A percentile compares a stretch with the other conserved stretches of the same genome.
Conservation (phyloP, 805 yeast genomes). For the Danielia oregonensis region DNA sequence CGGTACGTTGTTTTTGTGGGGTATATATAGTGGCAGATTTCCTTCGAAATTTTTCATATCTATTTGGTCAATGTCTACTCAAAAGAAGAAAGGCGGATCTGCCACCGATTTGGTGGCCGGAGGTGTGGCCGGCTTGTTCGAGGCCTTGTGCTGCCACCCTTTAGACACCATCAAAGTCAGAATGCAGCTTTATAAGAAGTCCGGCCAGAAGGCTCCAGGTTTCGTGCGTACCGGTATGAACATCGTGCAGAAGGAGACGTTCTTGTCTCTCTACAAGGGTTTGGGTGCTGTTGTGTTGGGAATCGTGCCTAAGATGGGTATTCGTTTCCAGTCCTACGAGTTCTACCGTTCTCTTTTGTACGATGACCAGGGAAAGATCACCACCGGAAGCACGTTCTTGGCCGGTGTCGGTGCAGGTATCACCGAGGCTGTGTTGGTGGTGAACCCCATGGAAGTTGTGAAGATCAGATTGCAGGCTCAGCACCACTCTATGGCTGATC, state of each 20-base stretch:
- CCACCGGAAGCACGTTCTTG: constrained; percentile 72
- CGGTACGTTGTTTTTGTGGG: constrained; percentile 5
- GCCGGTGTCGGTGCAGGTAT: constrained; percentile 98
- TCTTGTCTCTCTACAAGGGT: constrained; percentile 88
- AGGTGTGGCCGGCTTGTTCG: constrained; percentile 95
- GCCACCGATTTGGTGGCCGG: constrained; percentile 81
- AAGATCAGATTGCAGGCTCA: constrained; percentile 96
- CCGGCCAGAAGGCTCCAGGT: constrained; percentile 79
- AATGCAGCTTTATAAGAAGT: constrained; percentile 83
- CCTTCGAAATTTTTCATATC: not conserved
- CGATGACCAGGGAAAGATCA: constrained; percentile 58
- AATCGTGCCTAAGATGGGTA: constrained; percentile 97
- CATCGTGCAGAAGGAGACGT: constrained; percentile 76
- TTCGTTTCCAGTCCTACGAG: constrained; percentile 92
- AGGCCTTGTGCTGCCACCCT: constrained; percentile 98
- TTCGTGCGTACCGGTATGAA: constrained; percentile 76
- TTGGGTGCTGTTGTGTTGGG: constrained; percentile 97
- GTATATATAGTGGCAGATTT: constrained; percentile 6
- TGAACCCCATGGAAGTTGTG: constrained; percentile 96
- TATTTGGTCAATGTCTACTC: constrained; percentile 12
- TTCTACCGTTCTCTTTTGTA: constrained; percentile 70
- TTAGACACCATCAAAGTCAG: constrained; percentile 95
- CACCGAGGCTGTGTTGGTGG: constrained; percentile 91
- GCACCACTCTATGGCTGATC: constrained; percentile 83
- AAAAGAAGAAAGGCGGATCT: constrained; percentile 34